A percentile compares a stretch with the other conserved stretches of the same genome.
These are phyloP conservation scores for Aechmea fasciata DNA, from an alignment of 176 grass and related monocot genomes.

Conservation along the genomic window DNA sequence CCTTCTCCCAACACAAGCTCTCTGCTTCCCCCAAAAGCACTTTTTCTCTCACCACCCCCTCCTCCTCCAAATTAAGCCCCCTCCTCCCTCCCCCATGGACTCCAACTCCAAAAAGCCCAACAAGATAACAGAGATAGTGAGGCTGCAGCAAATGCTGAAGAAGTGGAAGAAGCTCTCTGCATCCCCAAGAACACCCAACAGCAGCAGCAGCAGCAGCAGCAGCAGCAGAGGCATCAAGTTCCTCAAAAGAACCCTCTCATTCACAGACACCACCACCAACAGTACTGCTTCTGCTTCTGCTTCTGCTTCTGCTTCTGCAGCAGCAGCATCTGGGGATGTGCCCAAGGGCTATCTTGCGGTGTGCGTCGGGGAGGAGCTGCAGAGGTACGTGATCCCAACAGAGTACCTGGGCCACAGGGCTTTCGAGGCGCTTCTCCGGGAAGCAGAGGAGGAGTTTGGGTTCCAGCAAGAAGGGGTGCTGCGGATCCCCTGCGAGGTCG, in stretches of 20 bases:
- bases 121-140: constrained; percentile 93
- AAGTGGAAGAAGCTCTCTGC: constrained; percentile 95
- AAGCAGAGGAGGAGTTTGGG: constrained; percentile 82
- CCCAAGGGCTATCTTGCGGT: constrained; percentile 58
- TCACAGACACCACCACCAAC: constrained; percentile 30
- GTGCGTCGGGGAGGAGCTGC: constrained; percentile 45
- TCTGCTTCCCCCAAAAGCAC: too few species aligned
- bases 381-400: constrained; percentile 65
- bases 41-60: too few species aligned
- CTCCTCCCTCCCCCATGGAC: not conserved
- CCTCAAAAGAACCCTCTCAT: constrained; percentile 75
- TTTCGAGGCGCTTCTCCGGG: constrained; percentile 45
- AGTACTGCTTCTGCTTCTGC: too few species aligned
- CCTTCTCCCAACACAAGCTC: too few species aligned
- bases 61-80: too few species aligned
- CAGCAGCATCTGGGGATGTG: constrained; percentile 11
- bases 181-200: constrained; percentile 28
- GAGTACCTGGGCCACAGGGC: constrained; percentile 51
- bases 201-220: constrained; percentile 12
- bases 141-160: constrained; percentile 88
- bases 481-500: constrained; percentile 63
- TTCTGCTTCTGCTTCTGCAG: not conserved
- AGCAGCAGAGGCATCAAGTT: constrained; percentile 88
- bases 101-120: constrained; percentile 64
- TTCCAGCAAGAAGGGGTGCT: constrained; percentile 75